Evolutionary conservation across 2,329 filamentous ascomycete genomes (phyloP), one percentile per base, ranked within the genome.

Genomic region (Pseudopyricularia cyperi): DNA sequence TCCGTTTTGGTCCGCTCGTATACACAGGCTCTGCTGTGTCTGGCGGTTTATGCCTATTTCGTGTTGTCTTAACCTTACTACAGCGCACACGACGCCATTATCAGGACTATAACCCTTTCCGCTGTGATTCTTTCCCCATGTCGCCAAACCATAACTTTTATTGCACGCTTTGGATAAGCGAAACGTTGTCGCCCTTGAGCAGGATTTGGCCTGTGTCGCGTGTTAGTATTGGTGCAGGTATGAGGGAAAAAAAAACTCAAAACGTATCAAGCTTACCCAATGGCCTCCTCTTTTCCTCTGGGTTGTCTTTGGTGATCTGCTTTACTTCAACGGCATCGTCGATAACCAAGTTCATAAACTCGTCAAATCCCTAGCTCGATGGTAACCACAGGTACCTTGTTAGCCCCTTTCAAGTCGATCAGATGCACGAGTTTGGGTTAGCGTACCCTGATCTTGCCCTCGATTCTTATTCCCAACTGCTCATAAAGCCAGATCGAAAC

Each of bases 401-500:
- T 52, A 63, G 58, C 47, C 17, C 17, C 17, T 50, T 35, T 26
- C 33, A 32, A 32, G 12, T 46, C 22, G 22, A 8, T 44, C 17
- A 26, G 24, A 11, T 22, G 22, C 5, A 4, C 9, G 11, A 7
- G 22, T 6, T 7, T 24, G 12, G 17, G 14, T 24, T 17, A 26
- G 11, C 83, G 57, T 68, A 95, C 91, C 63, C 93, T 81, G 59
- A 98, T 95, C 72, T 91, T 95, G 56, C 93, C 93, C 71, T 97
- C 90, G 63, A 98, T 96, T 55, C 93, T 79, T 64, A 95, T 90
- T 14, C 83, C 83, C 52, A 97, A 75, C 76, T 98, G 93, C 72
- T 98, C 93, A 68, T 94, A 97, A 42, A 98, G 75, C 93, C 93
- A 98, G 64, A 98, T 87, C 61, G 87, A 88, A 37, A 97, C 89